Conservation (phyloP, 148 eudicot genomes). For the Rhododendron molle region DNA sequence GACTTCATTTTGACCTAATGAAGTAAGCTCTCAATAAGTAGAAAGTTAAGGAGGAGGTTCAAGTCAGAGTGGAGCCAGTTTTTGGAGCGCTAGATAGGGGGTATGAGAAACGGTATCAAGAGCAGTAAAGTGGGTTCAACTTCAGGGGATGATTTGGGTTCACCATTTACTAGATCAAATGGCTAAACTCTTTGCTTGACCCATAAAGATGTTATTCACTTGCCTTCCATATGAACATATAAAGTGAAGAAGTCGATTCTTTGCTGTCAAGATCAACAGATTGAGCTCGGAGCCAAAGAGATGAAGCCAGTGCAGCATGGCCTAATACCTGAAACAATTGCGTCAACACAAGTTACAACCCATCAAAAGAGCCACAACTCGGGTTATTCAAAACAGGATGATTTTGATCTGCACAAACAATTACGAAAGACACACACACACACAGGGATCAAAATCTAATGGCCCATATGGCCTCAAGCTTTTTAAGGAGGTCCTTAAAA, state of each 20-base stretch:
- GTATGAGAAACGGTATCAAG: no score
- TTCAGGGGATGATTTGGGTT: no score
- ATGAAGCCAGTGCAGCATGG: constrained; percentile 28
- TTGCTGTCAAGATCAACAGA: constrained; percentile 28
- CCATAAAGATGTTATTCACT: not conserved
- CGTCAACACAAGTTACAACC: not conserved
- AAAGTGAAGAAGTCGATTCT: constrained; percentile 29
- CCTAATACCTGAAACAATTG: constrained; percentile 32
- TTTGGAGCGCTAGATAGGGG: no score
- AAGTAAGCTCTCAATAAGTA: no score
- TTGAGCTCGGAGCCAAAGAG: constrained; percentile 27
- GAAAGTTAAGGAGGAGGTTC: not conserved
- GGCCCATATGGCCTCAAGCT: no score
- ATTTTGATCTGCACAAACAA: not conserved
- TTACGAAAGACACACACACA: not conserved
- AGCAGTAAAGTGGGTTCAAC: no score
- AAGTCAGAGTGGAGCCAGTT: no score
- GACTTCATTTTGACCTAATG: no score
- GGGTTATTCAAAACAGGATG: not conserved
- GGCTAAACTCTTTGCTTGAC: not conserved
- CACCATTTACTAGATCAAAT: no score
- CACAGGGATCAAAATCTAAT: not conserved
- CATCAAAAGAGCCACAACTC: no score
- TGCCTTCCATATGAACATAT: constrained; percentile 55
- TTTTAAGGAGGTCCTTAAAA: not conserved